Base-by-base conservation (phyloP, 2,329 filamentous ascomycete species). In the Pseudogymnoascus sp. region DNA sequence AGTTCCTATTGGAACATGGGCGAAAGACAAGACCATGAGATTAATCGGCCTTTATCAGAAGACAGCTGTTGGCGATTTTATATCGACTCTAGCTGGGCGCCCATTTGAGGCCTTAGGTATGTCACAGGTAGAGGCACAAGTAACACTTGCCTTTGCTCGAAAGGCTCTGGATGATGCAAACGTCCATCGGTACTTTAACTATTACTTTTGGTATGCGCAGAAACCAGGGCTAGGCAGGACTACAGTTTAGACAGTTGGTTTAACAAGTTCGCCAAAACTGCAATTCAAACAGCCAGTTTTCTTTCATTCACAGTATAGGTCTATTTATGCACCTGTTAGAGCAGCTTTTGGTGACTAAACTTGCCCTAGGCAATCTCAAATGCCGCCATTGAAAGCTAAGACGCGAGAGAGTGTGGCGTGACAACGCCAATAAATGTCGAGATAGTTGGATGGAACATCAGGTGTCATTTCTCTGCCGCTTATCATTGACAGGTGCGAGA, bases 1-100 rank as follows among this genome's bases (percentile, higher is more conserved):
- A 70, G 74, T 85, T 38, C 84, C 84, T 0, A 75, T 81, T 56
- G 84, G 82, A 36, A 74, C 75, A 4, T 86, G 84, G 84, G 75
- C 83, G 0, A 79, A 78, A 66, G 72, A 72, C 37, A 63, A 62
- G 25, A 66, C 70, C 28, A 36, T 70, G 61, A 70, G 70, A 50
- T 60, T 61, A 1, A 28, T 71, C 18, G 70, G 70, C 1, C 64
- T 64, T 38, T 66, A 64, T 38, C 63, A 62, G 63, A 53, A 62
- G 46, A 63, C 61, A 25, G 60, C 37, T 25, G 63, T 66, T 21
- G 44, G 56, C 18, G 65, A 63, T 53, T 61, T 63, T 10, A 50
- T 66, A 16, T 34, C 34, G 28, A 62, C 44, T 44, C 36, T 23
- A 61, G 60, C 18, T 31, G 60, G 16, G 37, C 44, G 16, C 11